Base-by-base conservation (phyloP, 345 rosid genomes). In the Euphorbia peplus region DNA sequence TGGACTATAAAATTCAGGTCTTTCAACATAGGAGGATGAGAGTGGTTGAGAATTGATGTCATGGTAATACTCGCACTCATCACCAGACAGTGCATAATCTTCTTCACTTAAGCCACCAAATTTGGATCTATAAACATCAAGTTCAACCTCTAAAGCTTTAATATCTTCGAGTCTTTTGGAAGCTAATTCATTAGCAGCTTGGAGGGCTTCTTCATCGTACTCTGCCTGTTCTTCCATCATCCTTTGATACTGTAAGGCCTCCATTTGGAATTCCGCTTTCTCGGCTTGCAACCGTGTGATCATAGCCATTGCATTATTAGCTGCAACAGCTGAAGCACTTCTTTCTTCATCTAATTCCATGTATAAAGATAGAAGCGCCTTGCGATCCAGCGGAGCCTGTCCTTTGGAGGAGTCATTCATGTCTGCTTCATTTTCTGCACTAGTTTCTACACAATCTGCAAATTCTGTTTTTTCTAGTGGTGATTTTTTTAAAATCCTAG, bases 171-270 rank as follows among this genome's bases (percentile, higher is more conserved):
- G 93, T 57, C 84, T 82, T 73, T 87, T 88, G 2, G 47, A 52
- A 19, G 90, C 81, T 67, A 85, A 69, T 61, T 78, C 80, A 15
- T 69, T 82, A 48, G 84, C 74, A 41, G 84, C 82, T 72, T 90
- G 96, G 55, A 95, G 74, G 12, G 90, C 90, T 80, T 95, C 98
- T 70, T 91, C 84, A 52, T 91, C 98, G 56, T 88, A 95, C 72
- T 91, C 92, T 24, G 96, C 95, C 78, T 91, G 92, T 76, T 95
- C 99, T 72, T 95, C 98, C 97, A 95, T 90, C 98, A 95, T 88
- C 78, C 99, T 90, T 77, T 90, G 96, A 72, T 90, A 95, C 81
- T 95, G 98, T 64, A 91, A 80, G 3, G 99, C 99, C 64, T 95
- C 98, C 99, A 95, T 95, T 68, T 91, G 99, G 59, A 91, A 89